Evolutionary conservation across 1,284 basidiomycete genomes (phyloP).

Genomic region (Phellinidium pouzarii): DNA sequence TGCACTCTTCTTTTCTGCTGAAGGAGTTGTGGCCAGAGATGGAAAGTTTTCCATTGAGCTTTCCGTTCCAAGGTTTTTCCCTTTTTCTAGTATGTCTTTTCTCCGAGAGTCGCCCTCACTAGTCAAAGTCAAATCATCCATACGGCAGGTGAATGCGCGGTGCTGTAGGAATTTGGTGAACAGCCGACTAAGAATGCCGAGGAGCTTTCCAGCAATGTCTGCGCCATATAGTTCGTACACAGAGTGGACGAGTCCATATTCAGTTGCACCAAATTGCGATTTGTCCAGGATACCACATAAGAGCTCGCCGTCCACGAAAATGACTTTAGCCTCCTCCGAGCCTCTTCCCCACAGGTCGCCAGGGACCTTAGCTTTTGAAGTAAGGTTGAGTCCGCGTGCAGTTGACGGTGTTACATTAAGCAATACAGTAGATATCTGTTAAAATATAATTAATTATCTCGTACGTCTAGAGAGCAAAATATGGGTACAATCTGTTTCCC

Average conservation of each 20-base stretch:
- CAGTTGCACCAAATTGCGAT: slow-evolving; percentile 93
- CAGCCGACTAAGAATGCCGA: slow-evolving; percentile 88
- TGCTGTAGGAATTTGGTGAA: slow-evolving; percentile 98
- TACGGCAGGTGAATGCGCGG: slow-evolving; percentile 96
- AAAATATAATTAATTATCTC: slow-evolving; percentile 4
- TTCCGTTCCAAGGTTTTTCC: slow-evolving; percentile 71
- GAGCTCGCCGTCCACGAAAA: slow-evolving; percentile 92
- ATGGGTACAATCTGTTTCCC: slow-evolving; percentile 90
- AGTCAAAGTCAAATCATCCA: slow-evolving; percentile 95
- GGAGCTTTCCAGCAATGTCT: slow-evolving; percentile 82
- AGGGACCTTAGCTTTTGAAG: slow-evolving; percentile 82
- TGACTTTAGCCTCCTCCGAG: slow-evolving; percentile 79
- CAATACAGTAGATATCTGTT: slow-evolving; percentile 87
- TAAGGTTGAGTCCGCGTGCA: slow-evolving; percentile 80
- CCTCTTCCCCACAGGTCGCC: slow-evolving; percentile 78
- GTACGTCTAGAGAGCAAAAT: slow-evolving; percentile 3
- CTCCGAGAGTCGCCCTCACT: slow-evolving; percentile 73
- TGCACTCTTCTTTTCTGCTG: slow-evolving; percentile 45
- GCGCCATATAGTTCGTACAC: slow-evolving; percentile 98
- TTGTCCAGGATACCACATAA: slow-evolving; percentile 94
- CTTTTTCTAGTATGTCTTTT: slow-evolving; percentile 62
- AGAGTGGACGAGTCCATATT: slow-evolving; percentile 96
- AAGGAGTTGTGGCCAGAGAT: slow-evolving; percentile 46
- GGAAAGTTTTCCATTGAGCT: slow-evolving; percentile 90
- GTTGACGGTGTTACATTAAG: slow-evolving; percentile 85